phyloP scores from a whole-genome alignment of 2,329 filamentous ascomycete species.

The Diaporthe longicolla region DNA sequence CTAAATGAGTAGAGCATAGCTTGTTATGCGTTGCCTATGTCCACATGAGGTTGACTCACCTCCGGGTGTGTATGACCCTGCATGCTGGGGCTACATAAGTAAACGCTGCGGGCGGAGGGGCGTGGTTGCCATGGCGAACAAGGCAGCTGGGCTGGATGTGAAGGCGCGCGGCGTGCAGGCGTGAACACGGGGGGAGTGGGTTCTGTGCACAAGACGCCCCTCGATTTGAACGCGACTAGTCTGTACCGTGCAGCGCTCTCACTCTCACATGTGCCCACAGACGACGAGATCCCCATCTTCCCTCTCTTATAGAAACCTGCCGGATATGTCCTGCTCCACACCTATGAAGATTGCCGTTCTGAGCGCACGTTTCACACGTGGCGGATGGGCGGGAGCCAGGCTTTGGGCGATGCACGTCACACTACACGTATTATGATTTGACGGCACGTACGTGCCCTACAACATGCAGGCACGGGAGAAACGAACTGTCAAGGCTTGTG shows the following conservation, averaged over 20 bases:
- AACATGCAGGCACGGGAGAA: background rate
- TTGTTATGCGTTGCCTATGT: slow-evolving; percentile 1
- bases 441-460: slow-evolving; percentile 1
- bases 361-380: slow-evolving; percentile 34
- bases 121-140: slow-evolving; percentile 33
- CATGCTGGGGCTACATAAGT: background rate
- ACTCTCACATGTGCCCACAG: too few relatives aligned
- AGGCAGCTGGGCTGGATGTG: background rate
- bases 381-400: slow-evolving; percentile 10
- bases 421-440: background rate
- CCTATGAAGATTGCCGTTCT: slow-evolving; percentile 14
- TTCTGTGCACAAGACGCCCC: slow-evolving; percentile 2
- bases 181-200: background rate
- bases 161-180: too few relatives aligned
- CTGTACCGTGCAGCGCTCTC: background rate
- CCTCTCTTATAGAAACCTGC: slow-evolving; percentile 1
- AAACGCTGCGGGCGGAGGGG: background rate
- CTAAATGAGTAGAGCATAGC: slow-evolving; percentile 16
- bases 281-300: background rate
- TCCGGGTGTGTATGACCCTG: background rate
- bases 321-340: slow-evolving; percentile 26
- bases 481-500: background rate
- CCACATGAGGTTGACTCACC: slow-evolving; percentile 17
- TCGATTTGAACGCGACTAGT: background rate
- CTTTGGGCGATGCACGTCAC: slow-evolving; percentile 17